Evolutionary conservation across 805 yeast genomes (phyloP).

Genomic region (Wickerhamiella galacta): DNA sequence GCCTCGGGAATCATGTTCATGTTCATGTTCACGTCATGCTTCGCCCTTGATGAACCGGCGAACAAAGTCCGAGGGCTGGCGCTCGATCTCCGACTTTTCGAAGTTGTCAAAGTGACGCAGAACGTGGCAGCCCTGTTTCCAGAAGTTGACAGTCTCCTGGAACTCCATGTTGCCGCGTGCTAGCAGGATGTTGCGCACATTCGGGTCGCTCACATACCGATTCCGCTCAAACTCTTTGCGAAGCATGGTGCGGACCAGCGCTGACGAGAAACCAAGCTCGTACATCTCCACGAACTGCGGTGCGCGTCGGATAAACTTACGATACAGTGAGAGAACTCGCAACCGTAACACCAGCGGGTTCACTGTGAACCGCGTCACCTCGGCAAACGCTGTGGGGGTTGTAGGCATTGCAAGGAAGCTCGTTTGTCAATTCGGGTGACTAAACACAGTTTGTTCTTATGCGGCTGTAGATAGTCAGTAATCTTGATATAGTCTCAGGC

Average conservation of each 20-base stretch:
- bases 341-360: constrained; percentile 42
- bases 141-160: constrained; percentile 73
- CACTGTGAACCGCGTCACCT: constrained; percentile 53
- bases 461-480: no score
- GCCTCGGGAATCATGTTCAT: no score
- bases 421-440: no score
- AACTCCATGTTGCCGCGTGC: constrained; percentile 84
- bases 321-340: constrained; percentile 54
- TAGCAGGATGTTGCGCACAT: constrained; percentile 48
- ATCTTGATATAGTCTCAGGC: no score
- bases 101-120: constrained; percentile 64
- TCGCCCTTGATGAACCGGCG: constrained; percentile 37
- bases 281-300: constrained; percentile 28
- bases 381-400: constrained; percentile 69
- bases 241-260: constrained; percentile 63
- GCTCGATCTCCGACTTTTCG: constrained; percentile 35
- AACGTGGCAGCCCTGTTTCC: constrained; percentile 81
- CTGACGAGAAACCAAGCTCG: constrained; percentile 42
- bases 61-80: constrained; percentile 43
- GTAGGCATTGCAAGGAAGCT: constrained; percentile 38
- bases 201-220: constrained; percentile 51
- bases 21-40: constrained; percentile 9
- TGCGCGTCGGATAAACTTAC: constrained; percentile 40
- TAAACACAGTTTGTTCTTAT: no score
- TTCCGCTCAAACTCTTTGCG: constrained; percentile 84